Percentiles rank a stretch among this genome's conserved stretches.
Evolutionary conservation across 164 flowering plant species (phyloP).

Genomic region (Hamamelis virginiana): DNA sequence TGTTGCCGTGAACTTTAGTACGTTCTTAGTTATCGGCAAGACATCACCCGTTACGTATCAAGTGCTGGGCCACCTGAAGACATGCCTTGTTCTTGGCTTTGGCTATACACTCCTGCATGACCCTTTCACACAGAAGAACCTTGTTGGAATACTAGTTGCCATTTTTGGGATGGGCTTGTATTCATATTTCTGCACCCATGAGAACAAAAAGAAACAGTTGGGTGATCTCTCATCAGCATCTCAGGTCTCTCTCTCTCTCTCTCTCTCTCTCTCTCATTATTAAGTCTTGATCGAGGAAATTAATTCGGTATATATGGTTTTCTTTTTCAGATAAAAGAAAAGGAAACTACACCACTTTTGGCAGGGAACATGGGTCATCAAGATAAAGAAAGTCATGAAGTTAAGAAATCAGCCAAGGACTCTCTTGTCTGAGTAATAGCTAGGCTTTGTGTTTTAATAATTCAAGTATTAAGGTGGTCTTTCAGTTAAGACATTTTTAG

Average conservation of each 20-base stretch:
- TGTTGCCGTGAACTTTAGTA: conserved; percentile 93
- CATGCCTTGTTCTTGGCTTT: conserved; percentile 85
- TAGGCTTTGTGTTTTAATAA: neutral
- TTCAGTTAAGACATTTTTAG: conserved; percentile 18
- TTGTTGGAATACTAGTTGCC: conserved; percentile 75
- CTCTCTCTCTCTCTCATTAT: neutral
- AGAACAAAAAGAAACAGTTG: conserved; percentile 58
- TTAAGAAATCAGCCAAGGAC: conserved; percentile 49
- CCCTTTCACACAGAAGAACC: conserved; percentile 87
- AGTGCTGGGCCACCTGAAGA: conserved; percentile 95
- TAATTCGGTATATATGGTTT: too few relatives aligned
- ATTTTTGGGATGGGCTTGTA: conserved; percentile 86
- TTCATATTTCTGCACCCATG: conserved; percentile 77
- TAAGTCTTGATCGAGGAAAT: too few relatives aligned
- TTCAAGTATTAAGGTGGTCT: conserved; percentile 7
- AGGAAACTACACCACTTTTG: conserved; percentile 52
- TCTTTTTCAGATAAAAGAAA: conserved; percentile 52
- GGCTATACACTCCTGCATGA: conserved; percentile 89
- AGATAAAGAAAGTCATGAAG: conserved; percentile 55
- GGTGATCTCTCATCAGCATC: conserved; percentile 29
- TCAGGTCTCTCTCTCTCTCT: neutral
- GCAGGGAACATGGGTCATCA: conserved; percentile 29
- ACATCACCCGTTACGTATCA: conserved; percentile 97
- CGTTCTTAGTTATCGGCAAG: conserved; percentile 91
- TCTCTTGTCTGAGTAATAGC: conserved; percentile 45